Evolutionary conservation across 176 grass and related monocot genomes (phyloP), one percentile per base, ranked within the genome.

Genomic region (Aegilops longissima): DNA sequence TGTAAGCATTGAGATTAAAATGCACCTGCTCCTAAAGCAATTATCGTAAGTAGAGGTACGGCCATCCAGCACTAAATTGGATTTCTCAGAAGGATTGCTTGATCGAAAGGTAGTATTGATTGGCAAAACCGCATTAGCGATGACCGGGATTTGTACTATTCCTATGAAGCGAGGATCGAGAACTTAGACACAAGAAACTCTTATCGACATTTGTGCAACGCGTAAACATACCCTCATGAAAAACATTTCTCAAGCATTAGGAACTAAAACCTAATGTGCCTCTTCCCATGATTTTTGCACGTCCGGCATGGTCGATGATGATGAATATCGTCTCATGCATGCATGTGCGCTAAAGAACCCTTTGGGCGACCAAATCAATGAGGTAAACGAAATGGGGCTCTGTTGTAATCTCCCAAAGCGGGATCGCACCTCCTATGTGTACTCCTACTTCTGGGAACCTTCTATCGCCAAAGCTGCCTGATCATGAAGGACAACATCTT

Each of bases 331-430:
- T 73, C 59, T 72, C 42, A 59, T 73, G 80, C 74, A 14, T 27
- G 83, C 90, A 92, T 89, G 90, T 92, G 79, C 56, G 54, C 30
- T 88, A 2, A 86, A 47, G 31, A 58, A 0, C 65, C 10, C 78
- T 92, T 88, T 82, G 78, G 89, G 80, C 63, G 65, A 92, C 86
- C 78, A 85, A 86, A 85, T 82, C 83, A 85, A 8, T 86, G 13
- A 78, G 70, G 63, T 44, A 21, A 47, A 45, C 4, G 3, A 47
- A 74, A 27, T 23, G 70, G 1, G 12, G 44, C 18, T 31, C 0
- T 86, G 39, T 56, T 79, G 84, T 25, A 36, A 56, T 78, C 42
- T 24, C 49, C 30, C 58, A 81, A 77, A 82, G 70, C 59, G 79
- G 70, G 31, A 23, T 56, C n/a, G 38, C 54, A 72, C 80, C 18